These are phyloP conservation scores for Bathelium albidoporum DNA, from an alignment of 495 filamentous ascomycete species.

Conservation along the genomic window DNA sequence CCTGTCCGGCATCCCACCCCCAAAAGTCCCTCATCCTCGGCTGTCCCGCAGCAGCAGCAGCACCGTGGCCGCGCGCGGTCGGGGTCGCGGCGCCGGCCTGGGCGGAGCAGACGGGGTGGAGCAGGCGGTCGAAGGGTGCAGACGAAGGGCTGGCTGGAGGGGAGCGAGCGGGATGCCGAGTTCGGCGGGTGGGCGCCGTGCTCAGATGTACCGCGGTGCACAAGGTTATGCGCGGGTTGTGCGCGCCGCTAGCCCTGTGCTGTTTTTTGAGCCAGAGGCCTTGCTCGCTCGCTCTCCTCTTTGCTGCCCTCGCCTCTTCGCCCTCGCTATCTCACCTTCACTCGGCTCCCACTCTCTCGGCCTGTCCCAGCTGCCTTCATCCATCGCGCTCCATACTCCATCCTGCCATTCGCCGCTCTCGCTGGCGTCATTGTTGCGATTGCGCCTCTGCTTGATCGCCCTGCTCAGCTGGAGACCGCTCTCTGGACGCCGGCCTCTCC, in stretches of 20 bases:
- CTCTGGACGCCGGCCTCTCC: neutral
- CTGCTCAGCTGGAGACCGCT: neutral
- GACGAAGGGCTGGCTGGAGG: too few relatives aligned
- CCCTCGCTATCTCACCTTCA: slow-evolving; percentile 5
- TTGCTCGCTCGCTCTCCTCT: neutral
- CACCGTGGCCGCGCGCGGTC: neutral
- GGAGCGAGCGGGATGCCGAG: neutral
- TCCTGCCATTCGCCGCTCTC: neutral
- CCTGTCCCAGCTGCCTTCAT: neutral
- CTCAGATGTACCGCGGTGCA: slow-evolving; percentile 1
- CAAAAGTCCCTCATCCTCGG: neutral
- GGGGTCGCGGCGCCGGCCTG: too few relatives aligned
- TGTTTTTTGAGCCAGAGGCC: neutral
- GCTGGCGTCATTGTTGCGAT: neutral
- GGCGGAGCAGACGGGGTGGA: too few relatives aligned
- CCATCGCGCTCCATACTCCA: neutral
- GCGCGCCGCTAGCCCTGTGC: neutral
- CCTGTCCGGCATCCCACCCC: neutral
- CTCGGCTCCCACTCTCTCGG: neutral
- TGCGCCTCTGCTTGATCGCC: neutral
- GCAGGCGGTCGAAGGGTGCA: too few relatives aligned
- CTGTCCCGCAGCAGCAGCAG: too few relatives aligned
- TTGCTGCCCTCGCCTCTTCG: slow-evolving; percentile 5
- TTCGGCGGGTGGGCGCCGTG: neutral
- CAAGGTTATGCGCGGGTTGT: slow-evolving; percentile 1